A percentile compares a stretch with the other conserved stretches of the same genome.
Evolutionary conservation across 176 grass and related monocot genomes (phyloP).

Genomic region (Bothriochloa decipiens): DNA sequence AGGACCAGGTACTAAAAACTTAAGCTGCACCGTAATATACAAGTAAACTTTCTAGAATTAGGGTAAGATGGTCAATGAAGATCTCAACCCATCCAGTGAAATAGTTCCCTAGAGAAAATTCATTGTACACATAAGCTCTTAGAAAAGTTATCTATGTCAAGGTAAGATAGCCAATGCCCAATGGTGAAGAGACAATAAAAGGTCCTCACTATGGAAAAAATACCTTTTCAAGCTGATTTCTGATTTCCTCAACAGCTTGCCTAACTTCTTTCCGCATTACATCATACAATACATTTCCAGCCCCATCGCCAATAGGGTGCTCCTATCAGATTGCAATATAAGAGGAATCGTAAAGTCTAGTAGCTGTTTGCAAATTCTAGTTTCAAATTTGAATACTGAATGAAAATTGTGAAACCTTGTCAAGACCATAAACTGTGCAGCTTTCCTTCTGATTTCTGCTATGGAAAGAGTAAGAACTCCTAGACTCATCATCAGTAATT

Average conservation of each 20-base stretch:
- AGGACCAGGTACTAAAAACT: background rate
- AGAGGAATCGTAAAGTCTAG: background rate
- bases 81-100: background rate
- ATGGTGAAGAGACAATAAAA: constrained; percentile 19
- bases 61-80: background rate
- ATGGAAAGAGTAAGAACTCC: constrained; percentile 49
- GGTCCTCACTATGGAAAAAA: background rate
- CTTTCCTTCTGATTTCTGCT: constrained; percentile 57
- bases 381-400: background rate
- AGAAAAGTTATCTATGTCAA: constrained; percentile 21
- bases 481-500: constrained; percentile 90
- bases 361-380: background rate
- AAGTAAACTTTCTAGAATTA: background rate
- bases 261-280: constrained; percentile 87
- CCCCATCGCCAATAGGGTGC: constrained; percentile 22
- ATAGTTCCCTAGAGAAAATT: background rate
- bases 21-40: background rate
- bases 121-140: background rate
- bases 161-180: constrained; percentile 2
- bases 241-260: constrained; percentile 89
- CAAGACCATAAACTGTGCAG: constrained; percentile 47
- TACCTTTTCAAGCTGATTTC: constrained; percentile 79
- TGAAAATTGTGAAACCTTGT: constrained; percentile 58
- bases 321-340: constrained; percentile 49
- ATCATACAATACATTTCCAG: constrained; percentile 64